Conservation (phyloP, 2,329 filamentous ascomycete species). For the Thelonectria rubi region DNA sequence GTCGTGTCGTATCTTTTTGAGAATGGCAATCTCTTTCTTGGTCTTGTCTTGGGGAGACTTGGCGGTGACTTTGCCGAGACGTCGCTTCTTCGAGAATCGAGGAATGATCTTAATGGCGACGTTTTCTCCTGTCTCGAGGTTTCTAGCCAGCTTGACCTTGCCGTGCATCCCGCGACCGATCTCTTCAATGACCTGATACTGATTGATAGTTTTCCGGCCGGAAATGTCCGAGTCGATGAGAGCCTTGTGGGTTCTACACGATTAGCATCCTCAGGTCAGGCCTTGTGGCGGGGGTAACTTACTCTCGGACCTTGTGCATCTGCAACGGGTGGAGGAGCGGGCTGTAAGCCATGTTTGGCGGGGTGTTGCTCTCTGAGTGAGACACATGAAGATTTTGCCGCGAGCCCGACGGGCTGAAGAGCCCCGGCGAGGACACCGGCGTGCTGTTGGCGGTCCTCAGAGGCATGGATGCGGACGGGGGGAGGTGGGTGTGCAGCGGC, state of each 20-base stretch:
- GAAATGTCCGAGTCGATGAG: constrained; percentile 92
- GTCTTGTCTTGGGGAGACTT: constrained; percentile 77
- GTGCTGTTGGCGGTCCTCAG: constrained; percentile 64
- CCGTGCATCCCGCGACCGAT: constrained; percentile 95
- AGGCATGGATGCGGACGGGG: constrained; percentile 51
- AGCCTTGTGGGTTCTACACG: constrained; percentile 80
- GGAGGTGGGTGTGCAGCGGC: constrained; percentile 46
- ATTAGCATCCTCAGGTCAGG: constrained; percentile 20
- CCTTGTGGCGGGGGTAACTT: constrained; percentile 47
- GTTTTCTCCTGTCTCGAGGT: constrained; percentile 76
- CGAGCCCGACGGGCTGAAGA: constrained; percentile 63
- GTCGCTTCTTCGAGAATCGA: constrained; percentile 90
- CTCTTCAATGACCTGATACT: constrained; percentile 97
- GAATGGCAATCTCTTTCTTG: constrained; percentile 95
- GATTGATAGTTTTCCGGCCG: constrained; percentile 95
- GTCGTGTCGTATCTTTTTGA: constrained; percentile 98
- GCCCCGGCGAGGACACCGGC: constrained; percentile 67
- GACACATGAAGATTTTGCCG: constrained; percentile 55
- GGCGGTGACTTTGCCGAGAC: constrained; percentile 82
- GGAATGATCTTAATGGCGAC: constrained; percentile 99
- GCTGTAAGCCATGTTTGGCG: constrained; percentile 59
- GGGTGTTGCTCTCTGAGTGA: constrained; percentile 63
- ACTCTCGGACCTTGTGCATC: constrained; percentile 80
- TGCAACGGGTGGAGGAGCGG: constrained; percentile 77
- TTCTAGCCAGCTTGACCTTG: constrained; percentile 94